Base-by-base conservation (phyloP, 148 eudicot species). In the Pouteria glomerata region DNA sequence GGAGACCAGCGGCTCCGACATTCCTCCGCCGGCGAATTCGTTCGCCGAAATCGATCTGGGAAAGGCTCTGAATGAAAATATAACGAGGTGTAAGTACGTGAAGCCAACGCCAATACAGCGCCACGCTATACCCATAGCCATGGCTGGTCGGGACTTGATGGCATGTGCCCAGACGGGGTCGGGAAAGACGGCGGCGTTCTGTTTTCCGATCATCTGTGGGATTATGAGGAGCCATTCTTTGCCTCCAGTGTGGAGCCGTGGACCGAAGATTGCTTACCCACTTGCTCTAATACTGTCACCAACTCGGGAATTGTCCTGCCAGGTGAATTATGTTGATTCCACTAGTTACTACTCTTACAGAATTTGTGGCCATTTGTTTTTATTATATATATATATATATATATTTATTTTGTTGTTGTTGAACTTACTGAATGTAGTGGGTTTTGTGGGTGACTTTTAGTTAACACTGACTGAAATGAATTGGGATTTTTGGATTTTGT, bases 111-210 rank as follows among this genome's bases (percentile, higher is more conserved):
- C 95, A 0, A 73, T 91, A 13, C 97, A 91, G 59, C 73, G 92
- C 18, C 85, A 89, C 76, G 90, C 94, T 0, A 85, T 91, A 1
- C 97, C 97, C 12, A 80, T 91, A 8, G 81, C 83, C 3, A 34
- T 85, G 52, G 90, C 82, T 4, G 97, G 97, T 4, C 71, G 97
- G 50, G 97, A 91, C 71, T 72, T 91, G 78, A 91, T 91, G 97
- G 97, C 97, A 5, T 91, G 97, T 74, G 97, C 97, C 4, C 97
- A 89, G 66, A 91, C 97, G 16, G 97, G 94, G 15, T 89, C 94
- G 19, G 97, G 97, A 0, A 91, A 91, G 64, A 91, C 97, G 1
- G 97, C 97, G 23, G 94, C 94, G 23, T 91, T 91, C 66, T 91
- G 97, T 74, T 89, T 91, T 55, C 97, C 97, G 1, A 89, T 91